Conservation (phyloP, 192 early-diverging fungal genomes). For the Coemansia sp. region DNA sequence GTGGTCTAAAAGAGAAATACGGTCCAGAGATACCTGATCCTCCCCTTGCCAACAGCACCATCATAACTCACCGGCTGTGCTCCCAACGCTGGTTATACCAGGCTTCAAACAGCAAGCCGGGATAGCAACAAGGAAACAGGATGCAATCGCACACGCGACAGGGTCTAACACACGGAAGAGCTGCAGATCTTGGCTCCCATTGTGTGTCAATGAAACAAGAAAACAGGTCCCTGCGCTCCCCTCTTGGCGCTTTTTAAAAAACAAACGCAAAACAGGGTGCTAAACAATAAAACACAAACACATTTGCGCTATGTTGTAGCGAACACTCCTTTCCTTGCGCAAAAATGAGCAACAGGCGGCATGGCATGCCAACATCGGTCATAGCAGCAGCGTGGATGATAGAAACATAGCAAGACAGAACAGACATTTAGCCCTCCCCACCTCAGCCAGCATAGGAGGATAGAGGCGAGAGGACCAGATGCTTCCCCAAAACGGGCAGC, state of each 20-base stretch:
- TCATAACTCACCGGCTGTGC: too few relatives aligned
- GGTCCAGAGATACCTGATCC: too few relatives aligned
- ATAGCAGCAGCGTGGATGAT: too few relatives aligned
- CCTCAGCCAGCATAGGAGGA: background rate
- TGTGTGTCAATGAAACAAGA: background rate
- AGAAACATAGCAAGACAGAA: too few relatives aligned
- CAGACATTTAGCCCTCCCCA: background rate
- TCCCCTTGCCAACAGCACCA: too few relatives aligned
- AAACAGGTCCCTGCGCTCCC: background rate
- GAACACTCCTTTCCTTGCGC: too few relatives aligned
- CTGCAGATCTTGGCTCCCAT: background rate
- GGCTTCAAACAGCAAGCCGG: too few relatives aligned
- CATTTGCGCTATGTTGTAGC: too few relatives aligned
- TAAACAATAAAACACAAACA: background rate
- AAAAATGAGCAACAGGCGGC: too few relatives aligned
- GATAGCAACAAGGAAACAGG: background rate
- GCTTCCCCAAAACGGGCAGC: slow-evolving; percentile 3
- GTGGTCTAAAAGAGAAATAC: too few relatives aligned
- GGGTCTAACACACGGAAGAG: background rate
- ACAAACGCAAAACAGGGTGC: background rate
- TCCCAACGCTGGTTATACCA: too few relatives aligned
- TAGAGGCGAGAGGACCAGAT: background rate
- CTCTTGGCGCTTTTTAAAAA: background rate
- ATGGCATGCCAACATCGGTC: too few relatives aligned
- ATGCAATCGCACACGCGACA: background rate